Evolutionary conservation across 192 early-diverging fungal genomes (phyloP), one percentile per base, ranked within the genome.

Genomic region (Backusella westeae): DNA sequence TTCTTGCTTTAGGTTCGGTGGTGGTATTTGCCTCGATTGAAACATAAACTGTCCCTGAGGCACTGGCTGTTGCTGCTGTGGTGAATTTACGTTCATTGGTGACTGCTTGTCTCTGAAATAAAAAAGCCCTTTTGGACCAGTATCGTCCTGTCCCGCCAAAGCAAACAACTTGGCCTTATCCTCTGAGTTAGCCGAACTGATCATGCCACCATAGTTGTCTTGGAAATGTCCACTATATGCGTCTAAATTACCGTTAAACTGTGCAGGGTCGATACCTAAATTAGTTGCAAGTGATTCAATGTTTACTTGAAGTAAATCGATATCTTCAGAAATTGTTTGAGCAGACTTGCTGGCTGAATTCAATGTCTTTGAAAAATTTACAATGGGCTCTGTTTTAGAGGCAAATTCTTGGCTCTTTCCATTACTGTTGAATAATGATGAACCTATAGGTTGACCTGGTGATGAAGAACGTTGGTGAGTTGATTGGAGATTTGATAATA

Each of bases 291-390:
- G 36, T 49, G 34, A 36, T 66, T 79, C 78, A 52, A 79, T 75
- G 44, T 75, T 71, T 0, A 53, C 29, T 71, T 79, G 73, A 19
- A 79, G 34, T 8, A 49, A 12, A 75, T 79, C 74, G 53, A 79
- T 79, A 65, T 79, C 78, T 35, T 75, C 46, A 35, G 74, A 65
- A 36, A 79, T 79, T 7, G 73, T 67, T 34, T 79, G 73, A 3
- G 78, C 78, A 12, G 78, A 79, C 36, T 68, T 63, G 6, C 73
- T 75, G n/a, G 74, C 78, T 14, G 74, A 41, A 34, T 74, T 68
- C 12, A 79, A 34, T 19, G 69, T 72, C 4, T 72, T 26, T 4
- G 78, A 79, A 36, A 75, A 75, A 66, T 10, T 14, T 9, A 29
- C 26, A 63, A 29, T 26, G 1, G 56, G 23, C 4, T 63, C 56